phyloP scores from a whole-genome alignment of 352 stramenopile genomes.

The Pythium guiyangense region DNA sequence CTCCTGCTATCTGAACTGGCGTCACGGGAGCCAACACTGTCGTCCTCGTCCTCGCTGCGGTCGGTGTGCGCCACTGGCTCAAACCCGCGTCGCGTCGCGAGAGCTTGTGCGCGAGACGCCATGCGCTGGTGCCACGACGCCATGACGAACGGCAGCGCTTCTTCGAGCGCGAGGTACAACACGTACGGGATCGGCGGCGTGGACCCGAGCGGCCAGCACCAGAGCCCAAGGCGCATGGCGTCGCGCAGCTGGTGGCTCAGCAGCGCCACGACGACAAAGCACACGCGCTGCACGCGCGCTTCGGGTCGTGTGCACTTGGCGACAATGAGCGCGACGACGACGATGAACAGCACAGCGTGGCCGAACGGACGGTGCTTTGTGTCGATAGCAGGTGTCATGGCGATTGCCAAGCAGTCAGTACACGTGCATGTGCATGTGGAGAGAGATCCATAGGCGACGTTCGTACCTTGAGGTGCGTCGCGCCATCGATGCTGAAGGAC shows the following conservation, averaged over 20 bases:
- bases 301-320: slow-evolving; percentile 22
- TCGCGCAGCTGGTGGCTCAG: slow-evolving; percentile 71
- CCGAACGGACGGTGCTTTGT: slow-evolving; percentile 47
- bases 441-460: background rate
- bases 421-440: background rate
- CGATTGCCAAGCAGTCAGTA: background rate
- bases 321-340: slow-evolving; percentile 35
- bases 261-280: slow-evolving; percentile 52
- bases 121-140: slow-evolving; percentile 20
- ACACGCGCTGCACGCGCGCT: slow-evolving; percentile 27
- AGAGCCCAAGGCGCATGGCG: slow-evolving; percentile 51
- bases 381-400: background rate
- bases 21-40: too few relatives aligned
- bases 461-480: slow-evolving; percentile 41
- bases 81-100: too few relatives aligned
- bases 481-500: slow-evolving; percentile 44
- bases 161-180: slow-evolving; percentile 58
- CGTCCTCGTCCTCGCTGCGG: too few relatives aligned
- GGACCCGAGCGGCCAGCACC: slow-evolving; percentile 69
- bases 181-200: slow-evolving; percentile 57
- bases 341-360: slow-evolving; percentile 63
- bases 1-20: too few relatives aligned
- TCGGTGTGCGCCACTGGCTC: too few relatives aligned
- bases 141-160: slow-evolving; percentile 42
- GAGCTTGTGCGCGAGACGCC: too few relatives aligned